phyloP scores from a whole-genome alignment of 371 early-diverging fungal species.

The Mucor plumbeus region DNA sequence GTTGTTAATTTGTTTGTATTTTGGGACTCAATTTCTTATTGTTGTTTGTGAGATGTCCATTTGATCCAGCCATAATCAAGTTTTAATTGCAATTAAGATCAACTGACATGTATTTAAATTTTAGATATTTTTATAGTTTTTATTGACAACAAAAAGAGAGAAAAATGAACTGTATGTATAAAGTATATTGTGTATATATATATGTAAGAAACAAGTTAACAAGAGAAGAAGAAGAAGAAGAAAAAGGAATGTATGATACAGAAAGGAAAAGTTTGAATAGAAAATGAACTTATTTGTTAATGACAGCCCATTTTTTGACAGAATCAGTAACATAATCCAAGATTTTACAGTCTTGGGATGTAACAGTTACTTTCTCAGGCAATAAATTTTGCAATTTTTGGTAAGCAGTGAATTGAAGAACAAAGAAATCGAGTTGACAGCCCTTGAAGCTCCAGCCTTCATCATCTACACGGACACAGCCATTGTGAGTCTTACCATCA shows the following conservation, averaged over 20 bases:
- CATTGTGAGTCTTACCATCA: constrained; percentile 52
- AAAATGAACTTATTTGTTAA: not conserved
- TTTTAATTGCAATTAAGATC: constrained; percentile 2
- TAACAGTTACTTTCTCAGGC: constrained; percentile 28
- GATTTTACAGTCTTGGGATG: constrained; percentile 20
- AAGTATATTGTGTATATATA: not conserved
- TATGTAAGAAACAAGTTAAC: not conserved
- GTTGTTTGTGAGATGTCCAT: not conserved
- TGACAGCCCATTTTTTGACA: constrained; percentile 33
- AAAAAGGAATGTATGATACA: not conserved
- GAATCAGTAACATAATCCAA: constrained; percentile 27
- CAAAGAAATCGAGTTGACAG: constrained; percentile 55
- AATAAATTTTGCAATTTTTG: constrained; percentile 15
- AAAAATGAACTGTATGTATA: not conserved
- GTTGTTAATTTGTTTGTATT: not conserved
- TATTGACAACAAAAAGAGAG: not conserved
- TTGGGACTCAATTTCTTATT: not conserved
- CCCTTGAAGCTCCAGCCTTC: constrained; percentile 58
- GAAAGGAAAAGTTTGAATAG: not conserved
- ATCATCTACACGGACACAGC: constrained; percentile 58
- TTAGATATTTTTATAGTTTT: not conserved
- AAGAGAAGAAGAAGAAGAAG: not conserved
- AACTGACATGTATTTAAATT: not conserved
- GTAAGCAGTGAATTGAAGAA: constrained; percentile 29
- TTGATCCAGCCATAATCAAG: not conserved